Percentiles rank a stretch among this genome's conserved stretches.
Evolutionary conservation across 495 filamentous ascomycete species (phyloP).

Genomic region (Lepidopterella palustris): DNA sequence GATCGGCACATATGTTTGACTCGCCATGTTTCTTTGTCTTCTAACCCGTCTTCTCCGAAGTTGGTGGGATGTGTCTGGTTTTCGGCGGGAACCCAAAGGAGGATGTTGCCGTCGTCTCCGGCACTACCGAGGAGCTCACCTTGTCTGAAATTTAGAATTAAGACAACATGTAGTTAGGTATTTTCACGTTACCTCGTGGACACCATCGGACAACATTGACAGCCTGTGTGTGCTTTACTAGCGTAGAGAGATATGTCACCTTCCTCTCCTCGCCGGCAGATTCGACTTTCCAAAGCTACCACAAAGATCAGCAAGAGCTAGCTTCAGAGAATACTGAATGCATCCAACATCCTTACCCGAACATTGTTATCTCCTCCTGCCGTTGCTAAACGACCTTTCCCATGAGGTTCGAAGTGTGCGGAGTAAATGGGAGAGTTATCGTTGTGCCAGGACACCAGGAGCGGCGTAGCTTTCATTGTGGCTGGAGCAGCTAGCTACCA

Average conservation of each 20-base stretch:
- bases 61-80: constrained; percentile 51
- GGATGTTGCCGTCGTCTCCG: constrained; percentile 93
- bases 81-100: constrained; percentile 91
- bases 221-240: constrained; percentile 89
- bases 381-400: constrained; percentile 87
- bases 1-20: constrained; percentile 97
- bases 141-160: constrained; percentile 41
- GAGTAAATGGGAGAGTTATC: constrained; percentile 92
- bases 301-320: constrained; percentile 31
- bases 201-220: constrained; percentile 98
- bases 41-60: constrained; percentile 76
- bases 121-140: constrained; percentile 91
- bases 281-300: constrained; percentile 85
- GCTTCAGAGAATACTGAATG: neutral
- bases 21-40: constrained; percentile 96
- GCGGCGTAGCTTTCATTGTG: constrained; percentile 78
- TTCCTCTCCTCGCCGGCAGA: constrained; percentile 77
- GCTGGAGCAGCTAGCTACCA: neutral
- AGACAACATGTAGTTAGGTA: too few species aligned
- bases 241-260: constrained; percentile 82
- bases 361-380: constrained; percentile 97
- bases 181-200: constrained; percentile 61
- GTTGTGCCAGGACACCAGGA: constrained; percentile 92
- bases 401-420: constrained; percentile 89
- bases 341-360: constrained; percentile 54